Base-by-base conservation (phyloP, 768 basidiomycete genomes). In the Agrocybe praecox region DNA sequence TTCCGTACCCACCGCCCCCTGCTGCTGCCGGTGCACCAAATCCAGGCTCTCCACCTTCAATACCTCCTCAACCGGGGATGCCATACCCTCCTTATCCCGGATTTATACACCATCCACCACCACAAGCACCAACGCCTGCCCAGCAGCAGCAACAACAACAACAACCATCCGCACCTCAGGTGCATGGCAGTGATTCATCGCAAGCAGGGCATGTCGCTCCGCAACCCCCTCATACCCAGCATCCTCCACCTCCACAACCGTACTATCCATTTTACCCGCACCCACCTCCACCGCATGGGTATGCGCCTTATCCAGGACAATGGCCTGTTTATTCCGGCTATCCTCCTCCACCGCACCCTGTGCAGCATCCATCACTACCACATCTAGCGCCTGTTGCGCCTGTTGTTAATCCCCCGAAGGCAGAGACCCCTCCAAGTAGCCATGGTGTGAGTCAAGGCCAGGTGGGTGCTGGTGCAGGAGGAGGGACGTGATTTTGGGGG, bases 141-240 rank as follows among this genome's bases (percentile, higher is more conserved):
- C 53, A 53, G 24, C 57, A 26, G 43, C 56, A 42, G 43, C 60
- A 55, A 33, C 53, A 57, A 22, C 60, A 59, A 33, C 52, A 63
- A 10, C 50, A 22, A 21, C 46, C 44, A 48, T 46, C 51, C 40
- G 29, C 46, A n/a, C 12, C 50, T 34, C 65, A 64, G 57, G 62
- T 60, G 57, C 66, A 67, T 58, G 57, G 64, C 62, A 66, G 59
- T 59, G 57, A 69, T 66, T 68, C 65, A 66, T 68, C 69, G 62
- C 69, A 69, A 60, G 52, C 59, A 48, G 65, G 63, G 52, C 60
- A 53, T 44, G 49, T 49, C 23, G 46, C 46, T 6, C 49, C 43
- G 33, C 56, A 46, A 19, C 59, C 59, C 18, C 58, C 54, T 14
- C 63, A 58, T 15, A 47, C 52, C 33, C 47, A 40, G 52, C 57